These are phyloP conservation scores for Plenodomus lindquistii DNA, from an alignment of 2,329 filamentous ascomycete genomes.

Conservation along the genomic window DNA sequence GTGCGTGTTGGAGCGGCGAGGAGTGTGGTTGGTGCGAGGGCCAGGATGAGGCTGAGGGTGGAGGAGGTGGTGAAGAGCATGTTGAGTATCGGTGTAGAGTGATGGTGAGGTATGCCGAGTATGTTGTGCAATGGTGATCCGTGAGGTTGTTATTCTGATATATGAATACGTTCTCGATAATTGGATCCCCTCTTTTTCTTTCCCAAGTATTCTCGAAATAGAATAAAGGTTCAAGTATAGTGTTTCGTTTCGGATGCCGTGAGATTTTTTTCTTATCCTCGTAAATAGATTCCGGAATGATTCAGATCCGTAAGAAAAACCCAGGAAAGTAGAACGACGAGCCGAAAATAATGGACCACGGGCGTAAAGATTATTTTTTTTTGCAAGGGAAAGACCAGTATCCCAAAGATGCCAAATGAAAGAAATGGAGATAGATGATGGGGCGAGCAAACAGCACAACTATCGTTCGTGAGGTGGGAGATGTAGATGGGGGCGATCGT, in stretches of 20 bases:
- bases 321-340: not conserved
- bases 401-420: not conserved
- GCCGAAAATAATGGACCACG: not conserved
- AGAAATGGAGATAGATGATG: not conserved
- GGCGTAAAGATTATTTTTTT: not conserved
- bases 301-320: not conserved
- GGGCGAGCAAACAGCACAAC: not conserved
- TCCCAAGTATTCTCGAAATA: not conserved
- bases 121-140: not conserved
- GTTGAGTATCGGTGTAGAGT: constrained; percentile 8
- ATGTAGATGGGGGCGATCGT: not conserved
- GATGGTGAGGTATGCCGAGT: not conserved
- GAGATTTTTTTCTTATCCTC: no score
- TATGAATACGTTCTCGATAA: not conserved
- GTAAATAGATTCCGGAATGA: not conserved
- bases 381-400: not conserved
- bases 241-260: no score
- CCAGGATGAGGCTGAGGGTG: constrained; percentile 35
- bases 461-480: not conserved
- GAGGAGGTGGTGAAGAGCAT: constrained; percentile 41
- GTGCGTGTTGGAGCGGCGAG: constrained; percentile 39
- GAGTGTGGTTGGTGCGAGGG: constrained; percentile 37
- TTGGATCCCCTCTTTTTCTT: not conserved
- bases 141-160: not conserved
- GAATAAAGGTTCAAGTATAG: no score